A percentile compares a stretch with the other conserved stretches of the same genome.
phyloP scores from a whole-genome alignment of 108 stramenopile genomes.

The Skeletonema potamos region DNA sequence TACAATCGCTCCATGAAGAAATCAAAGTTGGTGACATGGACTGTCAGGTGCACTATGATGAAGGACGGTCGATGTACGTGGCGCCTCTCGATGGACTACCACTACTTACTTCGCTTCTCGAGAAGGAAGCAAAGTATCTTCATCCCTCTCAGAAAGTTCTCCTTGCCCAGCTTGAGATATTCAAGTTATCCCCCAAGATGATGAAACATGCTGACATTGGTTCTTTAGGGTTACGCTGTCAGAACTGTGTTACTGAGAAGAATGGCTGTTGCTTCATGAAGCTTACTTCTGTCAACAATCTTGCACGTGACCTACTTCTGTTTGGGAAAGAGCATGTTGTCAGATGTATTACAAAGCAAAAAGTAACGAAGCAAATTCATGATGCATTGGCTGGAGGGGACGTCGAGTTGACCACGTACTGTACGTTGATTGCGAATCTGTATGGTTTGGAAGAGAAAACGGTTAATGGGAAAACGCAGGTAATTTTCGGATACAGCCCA shows the following conservation, averaged over 20 bases:
- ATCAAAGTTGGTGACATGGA: constrained; percentile 30
- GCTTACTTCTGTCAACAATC: constrained; percentile 2
- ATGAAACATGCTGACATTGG: background rate
- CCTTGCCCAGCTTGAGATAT: constrained; percentile 20
- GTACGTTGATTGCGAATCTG: background rate
- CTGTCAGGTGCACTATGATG: constrained; percentile 16
- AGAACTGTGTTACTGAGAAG: constrained; percentile 14
- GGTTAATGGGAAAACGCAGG: background rate
- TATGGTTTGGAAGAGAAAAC: background rate
- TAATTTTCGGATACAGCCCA: background rate
- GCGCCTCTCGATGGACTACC: constrained; percentile 26
- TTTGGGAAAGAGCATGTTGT: constrained; percentile 16
- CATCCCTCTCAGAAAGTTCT: constrained; percentile 1
- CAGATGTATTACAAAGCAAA: background rate
- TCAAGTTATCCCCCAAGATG: constrained; percentile 11
- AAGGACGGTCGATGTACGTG: constrained; percentile 6
- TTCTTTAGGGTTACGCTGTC: constrained; percentile 21
- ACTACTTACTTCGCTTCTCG: constrained; percentile 9
- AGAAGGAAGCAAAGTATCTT: constrained; percentile 5
- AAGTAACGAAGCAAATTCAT: background rate
- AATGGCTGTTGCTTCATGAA: constrained; percentile 23
- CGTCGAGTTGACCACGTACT: background rate
- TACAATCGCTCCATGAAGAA: background rate
- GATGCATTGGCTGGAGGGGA: background rate
- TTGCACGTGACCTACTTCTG: constrained; percentile 11